Evolutionary conservation across 2,329 filamentous ascomycete species (phyloP).

Genomic region (Xylaria digitata): DNA sequence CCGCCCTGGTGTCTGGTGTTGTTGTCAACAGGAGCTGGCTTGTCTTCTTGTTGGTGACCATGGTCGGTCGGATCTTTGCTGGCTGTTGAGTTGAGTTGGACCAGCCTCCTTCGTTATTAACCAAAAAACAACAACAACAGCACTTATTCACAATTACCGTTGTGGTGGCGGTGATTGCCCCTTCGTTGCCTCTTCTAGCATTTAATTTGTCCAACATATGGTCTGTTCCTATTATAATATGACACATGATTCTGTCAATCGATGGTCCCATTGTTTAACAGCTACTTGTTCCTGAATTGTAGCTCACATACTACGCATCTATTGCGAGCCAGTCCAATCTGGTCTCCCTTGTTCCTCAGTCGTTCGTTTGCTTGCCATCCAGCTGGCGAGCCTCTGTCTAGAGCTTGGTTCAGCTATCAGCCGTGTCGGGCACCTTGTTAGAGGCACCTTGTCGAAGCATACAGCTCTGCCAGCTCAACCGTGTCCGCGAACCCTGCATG

Average conservation of each 20-base stretch:
- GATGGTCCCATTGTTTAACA: slow-evolving; percentile 19
- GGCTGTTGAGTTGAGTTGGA: slow-evolving; percentile 26
- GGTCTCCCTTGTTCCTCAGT: slow-evolving; percentile 11
- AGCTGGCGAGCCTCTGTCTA: background rate
- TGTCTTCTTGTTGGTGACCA: slow-evolving; percentile 28
- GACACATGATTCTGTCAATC: slow-evolving; percentile 19
- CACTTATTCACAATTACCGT: slow-evolving; percentile 8
- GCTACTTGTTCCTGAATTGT: slow-evolving; percentile 16
- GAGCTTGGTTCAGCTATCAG: slow-evolving; percentile 18
- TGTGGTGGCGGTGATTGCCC: background rate
- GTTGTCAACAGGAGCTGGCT: slow-evolving; percentile 24
- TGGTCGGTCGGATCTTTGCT: slow-evolving; percentile 29
- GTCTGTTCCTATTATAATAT: slow-evolving; percentile 30
- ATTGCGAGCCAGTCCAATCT: slow-evolving; percentile 9
- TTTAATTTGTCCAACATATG: slow-evolving; percentile 9
- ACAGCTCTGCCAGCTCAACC: background rate
- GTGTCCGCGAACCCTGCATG: slow-evolving; percentile 7
- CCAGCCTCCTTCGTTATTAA: slow-evolving; percentile 14
- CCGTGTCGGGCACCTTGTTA: no score
- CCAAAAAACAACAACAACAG: background rate
- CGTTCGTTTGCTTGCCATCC: slow-evolving; percentile 25
- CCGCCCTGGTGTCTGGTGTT: slow-evolving; percentile 19
- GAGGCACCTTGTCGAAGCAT: slow-evolving; percentile 12
- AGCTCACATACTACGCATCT: slow-evolving; percentile 12
- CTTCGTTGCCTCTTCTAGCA: slow-evolving; percentile 10